Base-by-base conservation (phyloP, 306 rosid species). In the Delonix regia region DNA sequence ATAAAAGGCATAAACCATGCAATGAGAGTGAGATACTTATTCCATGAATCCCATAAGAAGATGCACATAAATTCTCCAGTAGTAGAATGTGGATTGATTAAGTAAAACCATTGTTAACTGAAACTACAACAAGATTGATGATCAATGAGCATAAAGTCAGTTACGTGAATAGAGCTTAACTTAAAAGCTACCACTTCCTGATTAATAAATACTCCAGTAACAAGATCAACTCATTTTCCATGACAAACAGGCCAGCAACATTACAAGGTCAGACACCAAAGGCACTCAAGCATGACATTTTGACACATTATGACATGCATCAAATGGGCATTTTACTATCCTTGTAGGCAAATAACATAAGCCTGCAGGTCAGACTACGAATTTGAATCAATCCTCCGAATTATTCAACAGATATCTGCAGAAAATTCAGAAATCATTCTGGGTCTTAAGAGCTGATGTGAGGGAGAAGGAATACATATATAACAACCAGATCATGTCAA, bases 191-290 rank as follows among this genome's bases (percentile, higher is more conserved):
- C 55, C 28, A 57, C 33, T 34, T 34, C 25, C n/a, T 7, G 7
- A 33, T 34, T 18, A 0, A 16, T 16, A 16, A 63, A 36, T 3
- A 34, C 2, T 21, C 16, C 15, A 41, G 18, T 24, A 55, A 57
- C 64, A 69, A 63, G 73, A 78, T 69, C 76, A 78, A 69, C 78
- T 21, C 6, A 36, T 36, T 60, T 21, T 34, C 69, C 21, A n/a
- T 3, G 24, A 18, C 2, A 16, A 9, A 9, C 69, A 63, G 2
- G 25, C 45, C 30, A 16, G 28, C 1, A 38, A 36, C 13, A 65
- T n/a, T 39, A 15, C 70, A 38, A 12, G 45, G 22, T 41, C 71
- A 66, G 52, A 41, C 27, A 73, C 13, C 47, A 71, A 56, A 25
- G 11, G 38, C 53, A 39, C 71, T 68, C 39, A 15, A 41, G 21